These are phyloP conservation scores for Tolypocladium sp. DNA, from an alignment of 2,329 filamentous ascomycete genomes.

Conservation along the genomic window DNA sequence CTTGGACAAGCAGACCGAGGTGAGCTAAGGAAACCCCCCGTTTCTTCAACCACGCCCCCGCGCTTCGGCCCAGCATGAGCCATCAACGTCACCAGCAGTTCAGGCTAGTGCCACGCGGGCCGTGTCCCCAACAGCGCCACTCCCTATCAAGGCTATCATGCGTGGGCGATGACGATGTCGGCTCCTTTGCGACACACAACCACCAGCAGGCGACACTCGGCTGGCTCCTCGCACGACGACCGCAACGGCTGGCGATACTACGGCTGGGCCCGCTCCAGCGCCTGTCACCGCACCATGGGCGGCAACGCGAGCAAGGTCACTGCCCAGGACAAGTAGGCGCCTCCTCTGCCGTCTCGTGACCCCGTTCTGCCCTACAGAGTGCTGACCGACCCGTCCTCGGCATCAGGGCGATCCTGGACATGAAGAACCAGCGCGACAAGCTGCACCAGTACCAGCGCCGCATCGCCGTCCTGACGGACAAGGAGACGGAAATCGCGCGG, in stretches of 20 bases:
- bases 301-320: constrained; percentile 49
- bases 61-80: not conserved
- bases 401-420: constrained; percentile 85
- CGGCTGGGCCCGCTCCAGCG: constrained; percentile 2
- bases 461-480: constrained; percentile 75
- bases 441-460: constrained; percentile 92
- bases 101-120: not conserved
- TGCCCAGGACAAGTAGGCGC: constrained; percentile 71
- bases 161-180: constrained; percentile 1
- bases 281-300: constrained; percentile 32
- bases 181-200: not conserved
- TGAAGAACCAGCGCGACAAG: constrained; percentile 96
- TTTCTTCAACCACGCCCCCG: not conserved
- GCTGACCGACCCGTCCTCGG: constrained; percentile 6
- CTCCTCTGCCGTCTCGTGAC: not conserved
- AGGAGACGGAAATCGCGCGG: constrained; percentile 78
- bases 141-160: not conserved
- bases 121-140: not conserved
- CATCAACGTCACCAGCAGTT: not conserved
- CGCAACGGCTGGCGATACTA: not conserved
- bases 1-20: not conserved
- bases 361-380: not conserved
- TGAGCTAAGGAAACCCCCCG: not conserved
- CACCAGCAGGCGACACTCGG: not conserved
- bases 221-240: not conserved